phyloP scores from a whole-genome alignment of 1,139 yeast genomes.

The Arxiozyma slooffiae region DNA sequence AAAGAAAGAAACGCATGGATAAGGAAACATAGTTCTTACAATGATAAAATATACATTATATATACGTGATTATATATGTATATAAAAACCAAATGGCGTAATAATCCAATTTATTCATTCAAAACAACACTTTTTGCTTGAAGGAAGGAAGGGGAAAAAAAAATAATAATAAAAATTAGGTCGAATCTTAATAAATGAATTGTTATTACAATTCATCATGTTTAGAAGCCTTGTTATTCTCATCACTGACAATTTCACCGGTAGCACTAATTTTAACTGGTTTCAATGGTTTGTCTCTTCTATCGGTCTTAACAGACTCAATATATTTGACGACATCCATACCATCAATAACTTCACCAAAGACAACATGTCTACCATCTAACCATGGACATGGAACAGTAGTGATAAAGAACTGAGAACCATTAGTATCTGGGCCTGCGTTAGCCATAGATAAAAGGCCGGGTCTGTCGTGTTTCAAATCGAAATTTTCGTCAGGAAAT shows the following conservation, averaged over 20 bases:
- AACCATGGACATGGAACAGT: slow-evolving; percentile 56
- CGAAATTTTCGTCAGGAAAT: slow-evolving; percentile 63
- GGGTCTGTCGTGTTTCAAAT: slow-evolving; percentile 50
- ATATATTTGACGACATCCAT: slow-evolving; percentile 47
- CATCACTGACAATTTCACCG: slow-evolving; percentile 15
- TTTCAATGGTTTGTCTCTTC: slow-evolving; percentile 44
- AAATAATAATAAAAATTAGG: too few relatives aligned
- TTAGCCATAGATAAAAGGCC: slow-evolving; percentile 77
- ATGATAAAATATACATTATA: background rate
- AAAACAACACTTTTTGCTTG: background rate
- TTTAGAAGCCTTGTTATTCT: too few relatives aligned
- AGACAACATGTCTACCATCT: slow-evolving; percentile 67
- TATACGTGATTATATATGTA: background rate
- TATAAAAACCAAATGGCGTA: too few relatives aligned
- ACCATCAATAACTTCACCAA: slow-evolving; percentile 68
- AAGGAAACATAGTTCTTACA: background rate
- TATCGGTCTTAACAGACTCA: slow-evolving; percentile 43
- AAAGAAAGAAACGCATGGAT: too few relatives aligned
- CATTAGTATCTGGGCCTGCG: slow-evolving; percentile 70
- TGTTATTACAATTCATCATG: background rate
- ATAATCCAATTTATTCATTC: background rate
- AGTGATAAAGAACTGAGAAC: slow-evolving; percentile 70
- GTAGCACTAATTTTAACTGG: slow-evolving; percentile 39
- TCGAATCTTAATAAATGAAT: background rate
- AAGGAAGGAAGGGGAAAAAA: too few relatives aligned